Conservation (phyloP, 441 rosid genomes). For the Populus hybrid region DNA sequence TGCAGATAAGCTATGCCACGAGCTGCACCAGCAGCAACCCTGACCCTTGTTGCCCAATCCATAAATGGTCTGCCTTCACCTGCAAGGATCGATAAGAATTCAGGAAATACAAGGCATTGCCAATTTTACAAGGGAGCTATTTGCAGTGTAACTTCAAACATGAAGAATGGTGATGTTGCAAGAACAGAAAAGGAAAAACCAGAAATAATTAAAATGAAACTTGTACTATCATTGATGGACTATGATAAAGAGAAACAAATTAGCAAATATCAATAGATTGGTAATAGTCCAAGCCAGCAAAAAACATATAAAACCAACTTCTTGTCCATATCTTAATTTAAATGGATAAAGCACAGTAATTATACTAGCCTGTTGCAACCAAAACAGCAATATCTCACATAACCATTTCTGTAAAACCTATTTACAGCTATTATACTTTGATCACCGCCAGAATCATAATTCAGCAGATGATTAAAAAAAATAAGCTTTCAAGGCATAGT, state of each 20-base stretch:
- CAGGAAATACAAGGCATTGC: conserved; percentile 8
- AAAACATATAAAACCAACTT: background rate
- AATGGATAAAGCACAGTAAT: background rate
- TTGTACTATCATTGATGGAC: background rate
- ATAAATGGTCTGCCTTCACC: conserved; percentile 59
- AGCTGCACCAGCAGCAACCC: conserved; percentile 92
- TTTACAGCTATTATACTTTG: background rate
- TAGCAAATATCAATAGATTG: background rate
- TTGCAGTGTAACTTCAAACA: conserved; percentile 3
- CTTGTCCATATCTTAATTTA: background rate
- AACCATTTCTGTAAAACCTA: background rate
- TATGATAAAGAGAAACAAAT: background rate
- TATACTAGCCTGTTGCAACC: background rate
- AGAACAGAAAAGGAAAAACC: background rate
- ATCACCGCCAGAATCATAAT: background rate
- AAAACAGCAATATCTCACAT: background rate
- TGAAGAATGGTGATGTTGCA: background rate
- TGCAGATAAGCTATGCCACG: conserved; percentile 95
- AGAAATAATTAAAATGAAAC: background rate
- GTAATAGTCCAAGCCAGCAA: background rate
- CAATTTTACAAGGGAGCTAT: background rate
- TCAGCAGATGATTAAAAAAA: background rate
- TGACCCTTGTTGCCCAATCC: conserved; percentile 82
- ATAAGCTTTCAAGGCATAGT: background rate
- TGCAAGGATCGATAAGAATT: conserved; percentile 22